Base-by-base conservation (phyloP, 164 flowering plant species). In the Annona cherimola region DNA sequence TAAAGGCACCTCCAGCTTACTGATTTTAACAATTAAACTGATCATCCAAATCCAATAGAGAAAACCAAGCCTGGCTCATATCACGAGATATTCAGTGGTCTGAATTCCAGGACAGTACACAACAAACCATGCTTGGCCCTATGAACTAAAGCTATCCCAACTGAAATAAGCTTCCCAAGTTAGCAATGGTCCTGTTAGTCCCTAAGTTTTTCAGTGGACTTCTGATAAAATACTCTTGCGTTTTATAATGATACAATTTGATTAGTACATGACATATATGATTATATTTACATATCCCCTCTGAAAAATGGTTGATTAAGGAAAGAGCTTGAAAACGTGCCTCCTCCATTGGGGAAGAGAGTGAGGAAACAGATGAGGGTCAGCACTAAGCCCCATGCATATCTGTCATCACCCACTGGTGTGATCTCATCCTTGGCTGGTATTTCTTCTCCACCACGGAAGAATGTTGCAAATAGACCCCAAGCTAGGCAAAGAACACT, bases 381-480 rank as follows among this genome's bases (percentile, higher is more conserved):
- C 41, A 94, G 88, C 55, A 89, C 89, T 11, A 79, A 20, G 0
- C 97, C 97, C 97, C 99, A 94, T 42, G 92, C 88, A 55, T 74
- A 90, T 69, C 99, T 73, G 69, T 88, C 88, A 4, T 90, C 93
- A 4, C 93, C 96, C 73, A 92, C 69, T 0, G 95, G 92, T n/a
- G 96, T 89, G 77, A 94, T 89, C 82, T 94, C 98, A 72, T 94
- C 97, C 66, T 81, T 86, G 4, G 97, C 96, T 0, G 97, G 98
- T 26, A 89, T 70, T 79, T 94, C 98, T 66, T 94, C 98, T 42
- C 97, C 97, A 1, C 97, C 96, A 16, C 98, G 82, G 81, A 94
- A 94, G 85, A 94, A 92, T 43, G 93, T 92, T 2, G 98, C 94
- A 54, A 94, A 94, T 9, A 94, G 77, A 2, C 98, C 98, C 98